Percentiles rank a stretch among this genome's conserved stretches.
Evolutionary conservation across 2,329 filamentous ascomycete species (phyloP).

Genomic region (Parastagonospora nodorum): DNA sequence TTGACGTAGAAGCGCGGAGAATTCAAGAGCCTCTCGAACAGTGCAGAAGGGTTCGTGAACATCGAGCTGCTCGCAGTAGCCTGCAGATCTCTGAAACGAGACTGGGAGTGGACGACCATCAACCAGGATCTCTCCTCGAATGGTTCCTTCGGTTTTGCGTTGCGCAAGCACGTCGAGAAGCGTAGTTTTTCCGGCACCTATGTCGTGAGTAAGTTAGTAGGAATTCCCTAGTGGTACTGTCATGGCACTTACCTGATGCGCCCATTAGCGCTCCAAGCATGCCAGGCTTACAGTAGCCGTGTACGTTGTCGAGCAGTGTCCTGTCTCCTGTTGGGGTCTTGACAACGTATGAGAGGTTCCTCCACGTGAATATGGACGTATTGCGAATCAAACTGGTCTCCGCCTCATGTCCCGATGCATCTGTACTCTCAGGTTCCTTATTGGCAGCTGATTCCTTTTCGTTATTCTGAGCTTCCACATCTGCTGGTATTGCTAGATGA

Average conservation of each 20-base stretch:
- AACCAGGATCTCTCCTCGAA: constrained; percentile 78
- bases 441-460: no score
- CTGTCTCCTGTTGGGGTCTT: constrained; percentile 46
- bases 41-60: constrained; percentile 3
- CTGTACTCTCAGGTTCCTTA: no score
- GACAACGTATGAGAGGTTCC: constrained; percentile 63
- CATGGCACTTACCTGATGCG: background rate
- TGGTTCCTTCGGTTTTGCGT: constrained; percentile 80
- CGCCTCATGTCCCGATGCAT: constrained; percentile 7
- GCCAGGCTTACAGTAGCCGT: constrained; percentile 60
- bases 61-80: constrained; percentile 33
- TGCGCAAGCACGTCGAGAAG: constrained; percentile 58
- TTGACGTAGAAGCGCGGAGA: constrained; percentile 63
- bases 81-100: constrained; percentile 28
- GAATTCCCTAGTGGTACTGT: no score
- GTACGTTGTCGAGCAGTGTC: constrained; percentile 57
- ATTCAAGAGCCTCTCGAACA: constrained; percentile 30
- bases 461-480: no score
- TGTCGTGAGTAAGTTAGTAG: no score
- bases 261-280: constrained; percentile 49
- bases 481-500: constrained; percentile 8
- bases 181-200: constrained; percentile 35
- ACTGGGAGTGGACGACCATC: constrained; percentile 61
- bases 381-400: constrained; percentile 61
- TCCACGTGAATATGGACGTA: constrained; percentile 72